These are phyloP conservation scores for Jatropha podagrica DNA, from an alignment of 441 rosid species.

Conservation along the genomic window DNA sequence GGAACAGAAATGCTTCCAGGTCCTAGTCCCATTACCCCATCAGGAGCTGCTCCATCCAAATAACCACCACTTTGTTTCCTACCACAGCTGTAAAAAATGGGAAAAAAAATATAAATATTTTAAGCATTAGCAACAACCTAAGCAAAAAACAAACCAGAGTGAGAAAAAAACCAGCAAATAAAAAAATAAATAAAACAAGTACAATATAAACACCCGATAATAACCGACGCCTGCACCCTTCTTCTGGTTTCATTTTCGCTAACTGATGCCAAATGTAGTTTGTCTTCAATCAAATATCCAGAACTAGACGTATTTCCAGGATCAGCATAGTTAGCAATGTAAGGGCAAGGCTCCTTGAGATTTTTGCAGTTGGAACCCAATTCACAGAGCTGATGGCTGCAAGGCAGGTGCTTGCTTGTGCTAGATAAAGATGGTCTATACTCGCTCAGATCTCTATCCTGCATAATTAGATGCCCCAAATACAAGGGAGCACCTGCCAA, in stretches of 20 bases:
- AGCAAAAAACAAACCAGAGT: neutral
- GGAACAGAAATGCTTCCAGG: constrained; percentile 75
- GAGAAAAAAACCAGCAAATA: neutral
- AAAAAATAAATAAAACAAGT: neutral
- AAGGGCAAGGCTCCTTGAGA: constrained; percentile 65
- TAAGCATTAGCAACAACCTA: neutral
- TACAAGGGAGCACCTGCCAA: constrained; percentile 88
- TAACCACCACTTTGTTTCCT: constrained; percentile 78
- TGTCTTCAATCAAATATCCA: constrained; percentile 66
- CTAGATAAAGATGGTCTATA: constrained; percentile 65
- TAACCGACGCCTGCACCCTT: constrained; percentile 57
- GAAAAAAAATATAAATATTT: neutral
- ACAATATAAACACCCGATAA: constrained; percentile 49
- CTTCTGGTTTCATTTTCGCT: constrained; percentile 29
- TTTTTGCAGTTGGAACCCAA: constrained; percentile 48
- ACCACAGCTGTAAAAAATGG: constrained; percentile 57
- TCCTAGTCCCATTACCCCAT: constrained; percentile 88
- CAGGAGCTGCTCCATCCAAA: constrained; percentile 77
- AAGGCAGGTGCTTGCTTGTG: constrained; percentile 55
- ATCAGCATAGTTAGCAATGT: constrained; percentile 42
- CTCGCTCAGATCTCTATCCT: constrained; percentile 77
- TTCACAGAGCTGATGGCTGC: constrained; percentile 67
- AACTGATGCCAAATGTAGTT: constrained; percentile 53
- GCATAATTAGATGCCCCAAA: constrained; percentile 84
- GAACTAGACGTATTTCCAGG: constrained; percentile 66